phyloP scores from a whole-genome alignment of 2,329 filamentous ascomycete species.

The Pseudopithomyces chartarum region DNA sequence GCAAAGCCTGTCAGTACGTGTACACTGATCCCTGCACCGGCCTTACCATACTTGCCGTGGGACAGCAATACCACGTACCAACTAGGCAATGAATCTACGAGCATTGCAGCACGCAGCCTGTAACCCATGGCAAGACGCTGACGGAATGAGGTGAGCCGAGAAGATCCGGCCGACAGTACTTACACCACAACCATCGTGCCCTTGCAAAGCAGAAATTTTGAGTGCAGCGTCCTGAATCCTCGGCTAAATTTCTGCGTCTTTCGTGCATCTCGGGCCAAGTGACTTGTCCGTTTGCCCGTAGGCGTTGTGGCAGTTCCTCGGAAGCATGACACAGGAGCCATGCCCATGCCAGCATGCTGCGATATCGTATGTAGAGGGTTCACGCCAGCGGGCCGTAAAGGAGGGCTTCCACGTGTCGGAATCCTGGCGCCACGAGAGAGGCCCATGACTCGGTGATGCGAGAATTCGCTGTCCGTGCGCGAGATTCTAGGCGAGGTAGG shows the following conservation, averaged over 20 bases:
- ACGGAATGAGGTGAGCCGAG: neutral
- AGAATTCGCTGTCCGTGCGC: slow-evolving; percentile 26
- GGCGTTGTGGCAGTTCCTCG: slow-evolving; percentile 4
- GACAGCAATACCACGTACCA: neutral
- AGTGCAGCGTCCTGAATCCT: neutral
- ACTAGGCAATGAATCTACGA: slow-evolving; percentile 30
- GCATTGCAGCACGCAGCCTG: slow-evolving; percentile 9
- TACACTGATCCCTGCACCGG: slow-evolving; percentile 23
- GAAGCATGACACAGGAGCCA: slow-evolving; percentile 8
- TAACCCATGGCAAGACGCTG: neutral
- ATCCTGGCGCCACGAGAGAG: slow-evolving; percentile 29
- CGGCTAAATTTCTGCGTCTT: neutral
- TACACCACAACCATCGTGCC: neutral
- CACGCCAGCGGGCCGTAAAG: slow-evolving; percentile 40
- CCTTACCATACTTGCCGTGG: slow-evolving; percentile 2
- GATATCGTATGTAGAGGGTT: slow-evolving; percentile 17
- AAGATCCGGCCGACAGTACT: neutral
- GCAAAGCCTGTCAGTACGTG: slow-evolving; percentile 12
- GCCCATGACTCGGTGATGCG: slow-evolving; percentile 32
- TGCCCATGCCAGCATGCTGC: slow-evolving; percentile 7
- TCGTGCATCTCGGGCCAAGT: slow-evolving; percentile 8
- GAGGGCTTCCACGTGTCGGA: slow-evolving; percentile 37
- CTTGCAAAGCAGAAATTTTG: neutral
- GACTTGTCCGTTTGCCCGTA: slow-evolving; percentile 6
- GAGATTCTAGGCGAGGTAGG: slow-evolving; percentile 24